phyloP scores from a whole-genome alignment of 2,329 filamentous ascomycete genomes.

The Penicillium sp. region DNA sequence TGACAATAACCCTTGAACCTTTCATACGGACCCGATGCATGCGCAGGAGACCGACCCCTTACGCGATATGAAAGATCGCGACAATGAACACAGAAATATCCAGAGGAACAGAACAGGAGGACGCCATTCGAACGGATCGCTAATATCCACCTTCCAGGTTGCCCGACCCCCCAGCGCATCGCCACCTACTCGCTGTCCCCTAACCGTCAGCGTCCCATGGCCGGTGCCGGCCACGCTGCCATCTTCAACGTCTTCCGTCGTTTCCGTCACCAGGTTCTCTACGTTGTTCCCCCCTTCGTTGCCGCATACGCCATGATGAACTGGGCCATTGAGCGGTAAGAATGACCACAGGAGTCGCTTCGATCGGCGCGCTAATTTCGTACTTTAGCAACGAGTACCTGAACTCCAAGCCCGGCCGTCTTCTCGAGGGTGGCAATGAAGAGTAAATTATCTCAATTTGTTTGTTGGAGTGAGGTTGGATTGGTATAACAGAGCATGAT shows the following conservation, averaged over 20 bases:
- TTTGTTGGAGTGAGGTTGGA: slow-evolving; percentile 10
- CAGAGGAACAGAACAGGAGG: neutral
- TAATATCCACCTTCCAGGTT: slow-evolving; percentile 26
- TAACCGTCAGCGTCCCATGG: slow-evolving; percentile 87
- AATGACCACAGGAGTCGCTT: slow-evolving; percentile 33
- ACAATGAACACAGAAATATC: neutral
- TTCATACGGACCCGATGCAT: slow-evolving; percentile 16
- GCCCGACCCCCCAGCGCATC: slow-evolving; percentile 55
- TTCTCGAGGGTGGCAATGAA: slow-evolving; percentile 31
- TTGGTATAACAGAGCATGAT: slow-evolving; percentile 19
- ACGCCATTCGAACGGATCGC: neutral
- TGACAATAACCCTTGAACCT: slow-evolving; percentile 19
- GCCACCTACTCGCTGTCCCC: slow-evolving; percentile 72
- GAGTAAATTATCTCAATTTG: slow-evolving; percentile 32
- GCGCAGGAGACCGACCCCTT: slow-evolving; percentile 4
- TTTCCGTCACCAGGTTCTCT: slow-evolving; percentile 81
- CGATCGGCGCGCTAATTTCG: slow-evolving; percentile 10
- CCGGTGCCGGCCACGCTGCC: slow-evolving; percentile 73
- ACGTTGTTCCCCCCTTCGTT: slow-evolving; percentile 77
- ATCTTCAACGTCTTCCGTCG: slow-evolving; percentile 96
- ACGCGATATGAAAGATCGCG: neutral
- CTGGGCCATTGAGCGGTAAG: slow-evolving; percentile 87
- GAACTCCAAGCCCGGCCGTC: slow-evolving; percentile 52
- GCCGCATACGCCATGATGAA: slow-evolving; percentile 78
- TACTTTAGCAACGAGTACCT: slow-evolving; percentile 49